Evolutionary conservation across 495 filamentous ascomycete genomes (phyloP).

Genomic region (Astrocystis sublimbata): DNA sequence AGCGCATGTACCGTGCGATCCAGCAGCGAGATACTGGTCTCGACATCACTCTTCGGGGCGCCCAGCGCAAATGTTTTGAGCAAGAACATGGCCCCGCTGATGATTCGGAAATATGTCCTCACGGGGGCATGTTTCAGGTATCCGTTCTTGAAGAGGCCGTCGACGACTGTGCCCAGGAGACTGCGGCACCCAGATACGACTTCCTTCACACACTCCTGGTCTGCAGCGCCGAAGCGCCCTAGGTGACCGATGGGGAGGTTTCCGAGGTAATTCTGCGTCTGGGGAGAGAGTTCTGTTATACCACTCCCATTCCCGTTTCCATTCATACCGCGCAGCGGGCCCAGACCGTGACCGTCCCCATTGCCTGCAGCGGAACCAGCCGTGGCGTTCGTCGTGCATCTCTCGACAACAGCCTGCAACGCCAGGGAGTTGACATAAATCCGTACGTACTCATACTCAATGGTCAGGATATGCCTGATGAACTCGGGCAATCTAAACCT

Average conservation of each 20-base stretch:
- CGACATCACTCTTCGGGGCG: slow-evolving; percentile 84
- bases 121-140: slow-evolving; percentile 92
- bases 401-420: slow-evolving; percentile 90
- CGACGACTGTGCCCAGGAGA: slow-evolving; percentile 77
- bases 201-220: slow-evolving; percentile 80
- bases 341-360: slow-evolving; percentile 33
- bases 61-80: slow-evolving; percentile 92
- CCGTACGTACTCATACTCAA: slow-evolving; percentile 87
- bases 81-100: slow-evolving; percentile 93
- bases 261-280: slow-evolving; percentile 59
- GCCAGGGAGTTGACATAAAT: slow-evolving; percentile 93
- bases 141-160: slow-evolving; percentile 76
- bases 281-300: slow-evolving; percentile 55
- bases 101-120: slow-evolving; percentile 89
- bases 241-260: slow-evolving; percentile 56
- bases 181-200: slow-evolving; percentile 86
- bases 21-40: slow-evolving; percentile 76
- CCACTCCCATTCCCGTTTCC: too few species aligned
- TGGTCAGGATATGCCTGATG: slow-evolving; percentile 80
- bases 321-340: slow-evolving; percentile 21
- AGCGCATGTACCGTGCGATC: slow-evolving; percentile 78
- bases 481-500: slow-evolving; percentile 67
- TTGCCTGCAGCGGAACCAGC: slow-evolving; percentile 45
- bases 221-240: slow-evolving; percentile 57
- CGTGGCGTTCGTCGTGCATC: slow-evolving; percentile 74